Conservation (phyloP, 805 yeast genomes). For the Ogataea allantospora region DNA sequence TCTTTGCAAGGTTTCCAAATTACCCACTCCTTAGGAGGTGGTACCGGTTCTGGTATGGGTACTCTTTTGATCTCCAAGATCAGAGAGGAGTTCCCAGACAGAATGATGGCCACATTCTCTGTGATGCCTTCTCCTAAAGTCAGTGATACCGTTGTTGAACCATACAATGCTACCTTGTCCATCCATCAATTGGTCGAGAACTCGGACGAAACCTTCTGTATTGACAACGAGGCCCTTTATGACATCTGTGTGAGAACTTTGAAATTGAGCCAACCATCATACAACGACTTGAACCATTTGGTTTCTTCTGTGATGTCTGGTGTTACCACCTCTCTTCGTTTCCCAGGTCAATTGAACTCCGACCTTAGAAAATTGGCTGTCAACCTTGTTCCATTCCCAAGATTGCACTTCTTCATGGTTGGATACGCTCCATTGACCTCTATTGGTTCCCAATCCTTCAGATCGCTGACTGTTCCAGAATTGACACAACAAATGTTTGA, state of each 20-base stretch:
- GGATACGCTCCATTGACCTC: constrained; percentile 93
- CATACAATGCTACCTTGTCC: constrained; percentile 89
- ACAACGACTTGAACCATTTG: constrained; percentile 74
- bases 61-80: constrained; percentile 80
- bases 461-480: constrained; percentile 84
- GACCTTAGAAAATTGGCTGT: constrained; percentile 93
- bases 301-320: constrained; percentile 94
- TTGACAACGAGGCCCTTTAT: constrained; percentile 91
- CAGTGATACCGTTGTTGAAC: constrained; percentile 92
- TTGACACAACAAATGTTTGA: constrained; percentile 93
- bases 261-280: constrained; percentile 75
- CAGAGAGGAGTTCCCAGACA: constrained; percentile 90
- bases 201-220: constrained; percentile 91
- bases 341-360: constrained; percentile 92
- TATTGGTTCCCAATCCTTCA: constrained; percentile 74
- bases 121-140: constrained; percentile 91
- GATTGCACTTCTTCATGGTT: constrained; percentile 93
- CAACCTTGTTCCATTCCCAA: constrained; percentile 91
- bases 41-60: constrained; percentile 98
- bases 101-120: constrained; percentile 95
- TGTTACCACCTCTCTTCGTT: constrained; percentile 89
- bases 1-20: constrained; percentile 94
- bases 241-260: constrained; percentile 85
- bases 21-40: constrained; percentile 81
- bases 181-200: constrained; percentile 88